A percentile compares a stretch with the other conserved stretches of the same genome.
These are phyloP conservation scores for Athelia psychrophila DNA, from an alignment of 1,284 basidiomycete species.

Conservation along the genomic window DNA sequence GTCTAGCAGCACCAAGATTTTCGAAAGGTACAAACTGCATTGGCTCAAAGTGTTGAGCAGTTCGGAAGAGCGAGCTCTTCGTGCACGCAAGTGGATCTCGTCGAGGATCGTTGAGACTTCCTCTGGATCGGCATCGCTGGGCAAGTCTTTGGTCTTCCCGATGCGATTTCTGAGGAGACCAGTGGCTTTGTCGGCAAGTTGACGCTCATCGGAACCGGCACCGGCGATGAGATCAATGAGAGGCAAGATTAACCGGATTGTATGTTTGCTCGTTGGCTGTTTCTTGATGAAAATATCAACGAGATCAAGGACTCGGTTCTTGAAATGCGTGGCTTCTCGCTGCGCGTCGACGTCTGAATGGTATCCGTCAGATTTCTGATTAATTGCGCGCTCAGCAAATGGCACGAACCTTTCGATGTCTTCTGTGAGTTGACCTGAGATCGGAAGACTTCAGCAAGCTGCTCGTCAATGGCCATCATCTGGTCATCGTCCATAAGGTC, in stretches of 20 bases:
- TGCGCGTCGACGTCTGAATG: conserved; percentile 58
- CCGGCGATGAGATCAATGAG: conserved; percentile 72
- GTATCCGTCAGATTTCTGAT: conserved; percentile 1
- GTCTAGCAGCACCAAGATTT: conserved; percentile 47
- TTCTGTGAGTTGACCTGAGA: conserved; percentile 62
- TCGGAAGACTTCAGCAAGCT: conserved; percentile 88
- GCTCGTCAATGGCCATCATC: conserved; percentile 95
- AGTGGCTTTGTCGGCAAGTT: conserved; percentile 83
- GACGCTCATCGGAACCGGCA: conserved; percentile 73
- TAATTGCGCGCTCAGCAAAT: conserved; percentile 1
- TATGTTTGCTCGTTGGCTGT: conserved; percentile 66
- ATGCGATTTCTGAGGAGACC: conserved; percentile 77
- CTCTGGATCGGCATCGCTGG: conserved; percentile 45
- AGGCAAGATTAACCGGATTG: conserved; percentile 71
- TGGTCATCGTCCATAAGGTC: conserved; percentile 93
- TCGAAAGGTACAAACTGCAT: conserved; percentile 73
- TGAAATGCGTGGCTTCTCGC: conserved; percentile 89
- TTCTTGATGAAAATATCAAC: conserved; percentile 82
- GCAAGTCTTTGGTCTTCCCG: conserved; percentile 71
- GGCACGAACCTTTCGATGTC: conserved; percentile 54
- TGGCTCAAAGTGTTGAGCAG: conserved; percentile 61
- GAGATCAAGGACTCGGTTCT: conserved; percentile 91
- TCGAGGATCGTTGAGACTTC: conserved; percentile 49
- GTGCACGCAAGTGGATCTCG: conserved; percentile 74
- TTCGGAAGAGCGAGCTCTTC: conserved; percentile 66